Evolutionary conservation across 768 basidiomycete species (phyloP), one percentile per base, ranked within the genome.

Genomic region (Naganishia vaughanmartiniae): DNA sequence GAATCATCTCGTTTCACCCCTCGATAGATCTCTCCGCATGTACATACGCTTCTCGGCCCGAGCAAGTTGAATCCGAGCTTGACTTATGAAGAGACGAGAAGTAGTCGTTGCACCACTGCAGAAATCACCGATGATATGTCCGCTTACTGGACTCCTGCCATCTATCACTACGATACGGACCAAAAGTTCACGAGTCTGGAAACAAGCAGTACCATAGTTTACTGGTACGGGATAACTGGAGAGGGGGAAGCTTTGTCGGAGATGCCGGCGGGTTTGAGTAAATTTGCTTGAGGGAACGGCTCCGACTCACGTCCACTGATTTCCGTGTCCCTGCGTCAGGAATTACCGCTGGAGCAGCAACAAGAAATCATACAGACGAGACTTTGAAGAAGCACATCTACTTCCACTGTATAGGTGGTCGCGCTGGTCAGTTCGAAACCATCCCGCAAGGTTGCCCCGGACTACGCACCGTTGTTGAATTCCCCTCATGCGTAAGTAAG

Each of bases 101-200:
- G 73, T 9, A 63, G 72, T 26, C 67, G 66, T 7, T 80, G 79
- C 71, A 72, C 79, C 12, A 73, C 75, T 19, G 66, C 69, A 34
- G n/a, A 56, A 54, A 66, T 77, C 26, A 66, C 72, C 31, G 75
- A 69, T 19, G 79, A 80, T 71, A 78, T 78, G 70, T 77, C 76
- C 1, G 75, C 76, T 48, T 70, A 70, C 28, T 70, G 69, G 69
- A 70, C 54, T 21, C 69, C 69, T 0, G 56, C 57, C 26, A 17
- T 60, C 12, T 70, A 70, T 26, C 54, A 54, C 26, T 15, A 51
- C 69, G 39, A 33, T 11, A 26, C 54, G 70, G 67, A 21, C 54
- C 74, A 67, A 76, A 36, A 28, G 21, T 60, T 33, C 9, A n/a
- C 55, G 14, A 54, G n/a, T 36, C 26, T 65, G 7, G n/a, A 45